phyloP scores from a whole-genome alignment of 1,284 basidiomycete genomes.

The Cystobasidiaceae sp. region DNA sequence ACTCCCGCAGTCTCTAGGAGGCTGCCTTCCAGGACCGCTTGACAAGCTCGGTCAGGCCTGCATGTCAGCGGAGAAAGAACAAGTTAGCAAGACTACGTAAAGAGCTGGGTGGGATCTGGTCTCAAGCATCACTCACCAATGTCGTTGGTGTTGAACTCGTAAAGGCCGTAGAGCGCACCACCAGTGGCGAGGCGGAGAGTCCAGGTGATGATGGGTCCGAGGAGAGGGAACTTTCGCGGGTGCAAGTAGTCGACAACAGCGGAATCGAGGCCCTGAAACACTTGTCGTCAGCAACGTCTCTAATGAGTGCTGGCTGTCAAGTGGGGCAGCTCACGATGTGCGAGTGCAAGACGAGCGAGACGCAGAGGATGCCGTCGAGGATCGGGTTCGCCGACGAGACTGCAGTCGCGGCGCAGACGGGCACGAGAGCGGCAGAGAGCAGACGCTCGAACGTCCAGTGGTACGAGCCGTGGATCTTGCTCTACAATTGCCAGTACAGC shows the following conservation, averaged over 20 bases:
- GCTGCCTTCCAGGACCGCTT: conserved; percentile 59
- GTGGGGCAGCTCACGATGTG: conserved; percentile 65
- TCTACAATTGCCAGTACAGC: conserved; percentile 43
- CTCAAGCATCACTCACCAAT: conserved; percentile 59
- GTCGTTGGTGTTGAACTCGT: conserved; percentile 96
- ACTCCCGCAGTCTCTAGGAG: too few species aligned
- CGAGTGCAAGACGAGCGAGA: conserved; percentile 84
- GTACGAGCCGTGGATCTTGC: conserved; percentile 79
- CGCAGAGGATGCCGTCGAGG: conserved; percentile 79
- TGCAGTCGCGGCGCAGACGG: conserved; percentile 60
- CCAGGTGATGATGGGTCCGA: conserved; percentile 70
- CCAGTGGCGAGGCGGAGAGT: conserved; percentile 69
- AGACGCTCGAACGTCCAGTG: conserved; percentile 98
- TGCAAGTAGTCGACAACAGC: conserved; percentile 74
- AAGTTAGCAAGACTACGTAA: conserved; percentile 4
- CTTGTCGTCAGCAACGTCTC: background rate
- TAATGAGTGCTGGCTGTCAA: background rate
- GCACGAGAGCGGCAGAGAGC: conserved; percentile 78
- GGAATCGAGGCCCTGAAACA: conserved; percentile 45
- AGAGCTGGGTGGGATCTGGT: conserved; percentile 6
- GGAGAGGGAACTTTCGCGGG: conserved; percentile 79
- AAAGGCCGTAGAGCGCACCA: conserved; percentile 82
- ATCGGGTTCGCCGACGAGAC: conserved; percentile 55
- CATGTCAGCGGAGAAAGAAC: too few species aligned
- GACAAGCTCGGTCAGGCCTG: conserved; percentile 67